phyloP scores from a whole-genome alignment of 1,284 basidiomycete genomes.

The Sporisorium sorghi region DNA sequence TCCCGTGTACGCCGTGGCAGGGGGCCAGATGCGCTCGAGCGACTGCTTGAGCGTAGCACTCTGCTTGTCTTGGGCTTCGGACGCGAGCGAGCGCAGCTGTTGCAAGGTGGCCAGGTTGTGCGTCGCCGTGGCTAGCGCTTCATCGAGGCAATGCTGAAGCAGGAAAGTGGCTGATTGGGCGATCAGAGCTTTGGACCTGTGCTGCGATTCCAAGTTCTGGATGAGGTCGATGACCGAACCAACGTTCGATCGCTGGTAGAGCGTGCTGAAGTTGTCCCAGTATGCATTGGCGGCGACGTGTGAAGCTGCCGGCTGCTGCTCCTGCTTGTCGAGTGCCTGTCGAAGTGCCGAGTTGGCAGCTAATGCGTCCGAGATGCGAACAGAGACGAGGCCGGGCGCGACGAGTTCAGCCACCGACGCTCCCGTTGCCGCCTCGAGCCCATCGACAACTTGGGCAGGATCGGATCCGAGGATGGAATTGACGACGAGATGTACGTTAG shows the following conservation, averaged over 20 bases:
- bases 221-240: constrained; percentile 27
- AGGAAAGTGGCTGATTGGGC: constrained; percentile 37
- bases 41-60: constrained; percentile 26
- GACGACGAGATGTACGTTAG: constrained; percentile 44
- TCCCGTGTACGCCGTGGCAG: constrained; percentile 22
- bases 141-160: constrained; percentile 43
- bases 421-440: constrained; percentile 32
- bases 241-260: constrained; percentile 45
- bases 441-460: constrained; percentile 11
- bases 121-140: constrained; percentile 30
- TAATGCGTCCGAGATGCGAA: constrained; percentile 28
- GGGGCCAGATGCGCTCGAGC: constrained; percentile 45
- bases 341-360: constrained; percentile 37
- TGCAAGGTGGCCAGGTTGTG: constrained; percentile 23
- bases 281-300: constrained; percentile 13
- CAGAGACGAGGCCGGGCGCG: constrained; percentile 15
- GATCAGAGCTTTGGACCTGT: constrained; percentile 16
- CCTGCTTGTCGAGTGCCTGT: constrained; percentile 28
- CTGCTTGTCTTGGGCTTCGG: constrained; percentile 18
- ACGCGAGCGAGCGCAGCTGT: constrained; percentile 30
- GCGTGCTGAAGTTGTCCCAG: constrained; percentile 44
- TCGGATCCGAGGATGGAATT: constrained; percentile 32
- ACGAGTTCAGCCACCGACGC: constrained; percentile 29
- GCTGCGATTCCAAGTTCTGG: constrained; percentile 12
- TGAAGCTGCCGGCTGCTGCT: constrained; percentile 6